Evolutionary conservation across 2,329 filamentous ascomycete species (phyloP).

Genomic region (Colletotrichum sp.): DNA sequence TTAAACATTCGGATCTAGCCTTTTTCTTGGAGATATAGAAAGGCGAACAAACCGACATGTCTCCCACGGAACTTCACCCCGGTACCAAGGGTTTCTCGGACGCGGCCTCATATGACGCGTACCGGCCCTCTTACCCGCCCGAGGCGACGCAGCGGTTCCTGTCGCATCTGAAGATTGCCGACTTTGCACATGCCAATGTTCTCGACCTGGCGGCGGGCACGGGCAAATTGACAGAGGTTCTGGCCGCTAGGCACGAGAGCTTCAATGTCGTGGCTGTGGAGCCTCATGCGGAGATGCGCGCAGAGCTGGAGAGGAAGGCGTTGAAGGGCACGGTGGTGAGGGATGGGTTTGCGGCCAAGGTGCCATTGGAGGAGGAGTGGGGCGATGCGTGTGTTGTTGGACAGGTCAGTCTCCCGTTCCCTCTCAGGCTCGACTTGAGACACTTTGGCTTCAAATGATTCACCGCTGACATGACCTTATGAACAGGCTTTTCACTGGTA

Average conservation of each 20-base stretch:
- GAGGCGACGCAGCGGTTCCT: conserved; percentile 65
- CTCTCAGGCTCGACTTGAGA: not conserved
- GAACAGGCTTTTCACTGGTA: conserved; percentile 61
- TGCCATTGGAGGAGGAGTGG: conserved; percentile 61
- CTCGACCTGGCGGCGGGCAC: conserved; percentile 73
- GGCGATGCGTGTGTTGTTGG: conserved; percentile 70
- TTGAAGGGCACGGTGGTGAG: conserved; percentile 59
- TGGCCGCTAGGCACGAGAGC: conserved; percentile 62
- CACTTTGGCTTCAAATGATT: not conserved
- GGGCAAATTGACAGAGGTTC: conserved; percentile 71
- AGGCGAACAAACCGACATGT: not conserved
- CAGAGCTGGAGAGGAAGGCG: conserved; percentile 61
- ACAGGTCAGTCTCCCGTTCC: conserved; percentile 53
- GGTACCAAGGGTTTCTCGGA: conserved; percentile 66
- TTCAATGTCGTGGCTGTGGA: conserved; percentile 68
- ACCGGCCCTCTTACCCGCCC: conserved; percentile 70
- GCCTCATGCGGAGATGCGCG: conserved; percentile 69
- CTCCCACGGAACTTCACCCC: conserved; percentile 52
- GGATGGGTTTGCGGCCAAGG: conserved; percentile 62
- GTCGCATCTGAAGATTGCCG: conserved; percentile 54
- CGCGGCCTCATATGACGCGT: conserved; percentile 67
- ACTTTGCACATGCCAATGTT: conserved; percentile 50
- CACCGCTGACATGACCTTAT: not conserved
- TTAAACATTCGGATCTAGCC: not conserved
- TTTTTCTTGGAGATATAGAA: not conserved